A percentile compares a stretch with the other conserved stretches of the same genome.
Conservation (phyloP, 352 stramenopile species). For the Pythium angustatum region DNA sequence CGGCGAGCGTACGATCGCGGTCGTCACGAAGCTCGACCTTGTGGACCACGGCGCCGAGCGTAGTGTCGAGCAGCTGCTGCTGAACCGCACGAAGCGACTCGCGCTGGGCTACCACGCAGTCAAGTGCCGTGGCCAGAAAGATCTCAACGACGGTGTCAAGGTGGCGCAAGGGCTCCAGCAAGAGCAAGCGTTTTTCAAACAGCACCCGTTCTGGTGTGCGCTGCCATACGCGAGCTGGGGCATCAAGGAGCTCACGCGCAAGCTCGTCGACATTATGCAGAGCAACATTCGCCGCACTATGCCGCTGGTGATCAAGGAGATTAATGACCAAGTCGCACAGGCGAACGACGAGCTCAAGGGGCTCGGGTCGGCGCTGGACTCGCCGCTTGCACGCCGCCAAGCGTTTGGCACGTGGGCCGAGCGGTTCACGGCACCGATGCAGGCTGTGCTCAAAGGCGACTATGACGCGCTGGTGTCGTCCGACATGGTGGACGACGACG, state of each 20-base stretch:
- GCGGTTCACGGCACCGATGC: constrained; percentile 38
- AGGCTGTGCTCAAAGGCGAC: constrained; percentile 37
- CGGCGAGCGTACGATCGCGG: constrained; percentile 76
- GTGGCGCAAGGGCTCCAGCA: constrained; percentile 52
- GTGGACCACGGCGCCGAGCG: constrained; percentile 79
- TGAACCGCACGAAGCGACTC: constrained; percentile 73
- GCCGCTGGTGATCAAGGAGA: constrained; percentile 48
- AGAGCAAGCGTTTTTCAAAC: constrained; percentile 59
- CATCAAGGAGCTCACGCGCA: constrained; percentile 34
- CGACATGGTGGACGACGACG: background rate
- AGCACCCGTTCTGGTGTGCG: constrained; percentile 48
- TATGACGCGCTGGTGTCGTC: constrained; percentile 27
- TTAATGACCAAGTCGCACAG: constrained; percentile 27
- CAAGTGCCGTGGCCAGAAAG: constrained; percentile 79
- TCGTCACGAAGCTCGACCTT: constrained; percentile 89
- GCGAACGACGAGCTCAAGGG: constrained; percentile 24
- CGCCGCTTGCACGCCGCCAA: constrained; percentile 26
- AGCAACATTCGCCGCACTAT: constrained; percentile 49
- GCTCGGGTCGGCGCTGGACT: constrained; percentile 30
- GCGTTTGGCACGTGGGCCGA: constrained; percentile 38
- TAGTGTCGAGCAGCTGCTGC: constrained; percentile 68
- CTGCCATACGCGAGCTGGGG: constrained; percentile 39
- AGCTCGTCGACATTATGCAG: constrained; percentile 50
- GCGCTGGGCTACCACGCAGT: constrained; percentile 83
- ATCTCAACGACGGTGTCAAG: constrained; percentile 51